Conservation (phyloP, 2,329 filamentous ascomycete genomes). For the Cladosporium sp. region DNA sequence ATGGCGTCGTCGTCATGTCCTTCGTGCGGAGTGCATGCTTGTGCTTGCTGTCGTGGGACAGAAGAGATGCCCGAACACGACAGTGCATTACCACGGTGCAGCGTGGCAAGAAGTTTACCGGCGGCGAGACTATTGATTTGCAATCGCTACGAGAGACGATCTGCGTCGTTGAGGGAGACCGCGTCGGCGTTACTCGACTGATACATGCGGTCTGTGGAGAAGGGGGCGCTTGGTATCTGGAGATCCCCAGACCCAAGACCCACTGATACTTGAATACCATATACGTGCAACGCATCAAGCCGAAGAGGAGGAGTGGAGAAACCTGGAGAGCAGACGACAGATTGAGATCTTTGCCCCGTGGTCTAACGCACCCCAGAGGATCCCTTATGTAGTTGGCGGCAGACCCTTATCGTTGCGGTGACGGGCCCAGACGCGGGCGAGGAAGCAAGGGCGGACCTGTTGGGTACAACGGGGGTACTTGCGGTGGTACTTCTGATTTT, state of each 20-base stretch:
- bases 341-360: conserved; percentile 10
- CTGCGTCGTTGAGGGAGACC: conserved; percentile 10
- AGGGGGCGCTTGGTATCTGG: conserved; percentile 12
- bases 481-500: conserved; percentile 25
- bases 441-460: conserved; percentile 24
- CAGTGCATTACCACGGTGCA: conserved; percentile 7
- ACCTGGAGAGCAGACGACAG: conserved; percentile 16
- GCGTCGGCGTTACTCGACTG: conserved; percentile 15
- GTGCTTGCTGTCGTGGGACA: conserved; percentile 14
- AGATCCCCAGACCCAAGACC: conserved; percentile 18
- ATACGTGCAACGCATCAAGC: neutral
- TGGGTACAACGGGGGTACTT: conserved; percentile 30
- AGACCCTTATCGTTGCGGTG: conserved; percentile 21
- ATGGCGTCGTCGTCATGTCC: conserved; percentile 15
- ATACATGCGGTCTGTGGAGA: conserved; percentile 9
- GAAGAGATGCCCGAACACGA: conserved; percentile 9
- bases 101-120: conserved; percentile 5
- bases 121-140: conserved; percentile 1
- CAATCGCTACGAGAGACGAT: neutral
- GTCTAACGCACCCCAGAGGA: conserved; percentile 19
- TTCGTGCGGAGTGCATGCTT: conserved; percentile 17
- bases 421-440: conserved; percentile 18
- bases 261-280: conserved; percentile 15
- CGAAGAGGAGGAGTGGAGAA: conserved; percentile 19
- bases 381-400: conserved; percentile 15